These are phyloP conservation scores for Baorangia bicolor DNA, from an alignment of 768 basidiomycete genomes.

Conservation along the genomic window DNA sequence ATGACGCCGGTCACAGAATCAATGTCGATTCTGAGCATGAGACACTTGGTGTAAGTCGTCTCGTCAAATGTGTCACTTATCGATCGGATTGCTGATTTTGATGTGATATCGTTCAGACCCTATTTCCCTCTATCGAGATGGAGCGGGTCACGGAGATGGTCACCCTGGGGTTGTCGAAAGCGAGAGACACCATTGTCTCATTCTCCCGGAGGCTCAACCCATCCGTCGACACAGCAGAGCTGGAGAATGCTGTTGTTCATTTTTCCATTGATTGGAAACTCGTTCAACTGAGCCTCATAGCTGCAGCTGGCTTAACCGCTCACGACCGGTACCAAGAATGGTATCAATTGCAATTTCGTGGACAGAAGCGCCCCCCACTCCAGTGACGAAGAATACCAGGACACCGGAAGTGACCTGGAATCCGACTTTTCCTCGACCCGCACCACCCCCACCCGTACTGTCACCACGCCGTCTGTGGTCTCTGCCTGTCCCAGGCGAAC, in stretches of 20 bases:
- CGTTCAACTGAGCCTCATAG: background rate
- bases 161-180: background rate
- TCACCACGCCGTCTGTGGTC: no score
- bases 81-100: no score
- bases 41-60: no score
- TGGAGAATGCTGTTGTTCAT: background rate
- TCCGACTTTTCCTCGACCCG: background rate
- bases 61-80: no score
- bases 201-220: background rate
- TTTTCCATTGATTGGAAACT: background rate
- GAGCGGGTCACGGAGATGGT: background rate
- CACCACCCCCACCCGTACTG: no score
- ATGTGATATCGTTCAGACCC: background rate
- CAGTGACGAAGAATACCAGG: background rate
- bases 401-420: background rate
- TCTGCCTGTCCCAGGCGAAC: no score
- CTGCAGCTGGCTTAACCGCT: background rate
- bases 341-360: background rate
- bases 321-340: background rate
- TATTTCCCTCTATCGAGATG: background rate
- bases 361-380: background rate
- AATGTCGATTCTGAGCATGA: no score
- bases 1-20: no score
- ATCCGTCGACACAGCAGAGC: background rate
- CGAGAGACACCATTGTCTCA: background rate